Conservation (phyloP, 805 yeast species). For the Kazachstania viticola region DNA sequence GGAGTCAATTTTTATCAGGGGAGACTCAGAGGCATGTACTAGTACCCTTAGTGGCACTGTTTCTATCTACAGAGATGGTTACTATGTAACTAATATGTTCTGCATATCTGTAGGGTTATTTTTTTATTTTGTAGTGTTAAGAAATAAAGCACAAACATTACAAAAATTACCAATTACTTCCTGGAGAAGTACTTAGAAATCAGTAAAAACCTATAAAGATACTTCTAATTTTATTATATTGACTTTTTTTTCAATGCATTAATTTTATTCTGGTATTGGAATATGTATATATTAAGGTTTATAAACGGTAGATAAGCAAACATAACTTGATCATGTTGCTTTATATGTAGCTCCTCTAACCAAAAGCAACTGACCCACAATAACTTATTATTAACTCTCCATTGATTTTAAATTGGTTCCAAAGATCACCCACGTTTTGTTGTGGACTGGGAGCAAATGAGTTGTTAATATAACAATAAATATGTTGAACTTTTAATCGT, state of each 20-base stretch:
- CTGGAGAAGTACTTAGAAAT: conserved; percentile 47
- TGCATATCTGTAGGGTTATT: conserved; percentile 60
- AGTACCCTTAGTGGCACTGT: conserved; percentile 42
- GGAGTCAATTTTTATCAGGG: background rate
- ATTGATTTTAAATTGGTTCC: conserved; percentile 22
- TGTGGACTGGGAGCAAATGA: conserved; percentile 29
- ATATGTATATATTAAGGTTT: background rate
- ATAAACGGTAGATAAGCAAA: background rate
- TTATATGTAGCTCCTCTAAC: no score
- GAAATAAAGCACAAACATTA: conserved; percentile 45
- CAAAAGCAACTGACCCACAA: conserved; percentile 27
- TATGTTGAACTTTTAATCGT: conserved; percentile 13
- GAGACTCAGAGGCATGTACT: conserved; percentile 7
- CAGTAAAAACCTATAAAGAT: background rate
- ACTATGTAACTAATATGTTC: conserved; percentile 60
- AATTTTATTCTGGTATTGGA: no score
- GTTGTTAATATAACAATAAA: conserved; percentile 25
- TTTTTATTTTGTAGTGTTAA: conserved; percentile 56
- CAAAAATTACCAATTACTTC: conserved; percentile 64
- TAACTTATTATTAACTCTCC: conserved; percentile 26
- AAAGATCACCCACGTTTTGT: conserved; percentile 23
- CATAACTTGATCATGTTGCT: background rate
- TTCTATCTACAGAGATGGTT: conserved; percentile 58
- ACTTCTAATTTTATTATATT: background rate
- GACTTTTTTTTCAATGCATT: no score